Conservation (phyloP, 2,329 filamentous ascomycete genomes). For the Daldinia sp. region DNA sequence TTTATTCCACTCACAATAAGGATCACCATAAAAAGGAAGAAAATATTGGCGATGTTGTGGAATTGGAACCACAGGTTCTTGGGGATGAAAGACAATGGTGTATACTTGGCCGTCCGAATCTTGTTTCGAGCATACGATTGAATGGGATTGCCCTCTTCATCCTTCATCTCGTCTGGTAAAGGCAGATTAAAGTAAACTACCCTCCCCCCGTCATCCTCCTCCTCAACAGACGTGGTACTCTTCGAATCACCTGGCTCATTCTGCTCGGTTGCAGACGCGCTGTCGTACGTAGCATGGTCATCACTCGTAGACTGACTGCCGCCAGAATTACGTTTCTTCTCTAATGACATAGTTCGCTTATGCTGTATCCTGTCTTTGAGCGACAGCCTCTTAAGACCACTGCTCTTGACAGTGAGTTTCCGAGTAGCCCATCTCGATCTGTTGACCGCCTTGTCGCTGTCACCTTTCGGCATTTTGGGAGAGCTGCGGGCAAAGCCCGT, state of each 20-base stretch:
- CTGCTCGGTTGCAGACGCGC: conserved; percentile 49
- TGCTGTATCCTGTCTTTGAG: conserved; percentile 79
- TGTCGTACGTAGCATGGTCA: conserved; percentile 48
- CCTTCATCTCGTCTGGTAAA: conserved; percentile 78
- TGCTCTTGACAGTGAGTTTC: conserved; percentile 80
- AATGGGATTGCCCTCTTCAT: conserved; percentile 82
- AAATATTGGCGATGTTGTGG: conserved; percentile 98
- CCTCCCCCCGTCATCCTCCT: conserved; percentile 58
- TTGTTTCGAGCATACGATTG: conserved; percentile 88
- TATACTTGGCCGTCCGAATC: conserved; percentile 98
- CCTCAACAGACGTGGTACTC: conserved; percentile 55
- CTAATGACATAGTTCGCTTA: conserved; percentile 69
- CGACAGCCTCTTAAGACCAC: conserved; percentile 82
- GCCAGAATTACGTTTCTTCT: conserved; percentile 74
- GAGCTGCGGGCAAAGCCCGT: conserved; percentile 59
- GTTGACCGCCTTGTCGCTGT: conserved; percentile 67
- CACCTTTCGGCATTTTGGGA: conserved; percentile 54
- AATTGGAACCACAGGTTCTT: conserved; percentile 99
- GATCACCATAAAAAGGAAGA: conserved; percentile 97
- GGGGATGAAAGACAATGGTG: conserved; percentile 90
- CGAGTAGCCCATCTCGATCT: conserved; percentile 97
- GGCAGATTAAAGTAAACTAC: conserved; percentile 88
- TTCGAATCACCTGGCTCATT: conserved; percentile 55
- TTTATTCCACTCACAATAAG: conserved; percentile 77
- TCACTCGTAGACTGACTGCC: conserved; percentile 51